Base-by-base conservation (phyloP, 169 alveolate species). In the Neospora caninum region DNA sequence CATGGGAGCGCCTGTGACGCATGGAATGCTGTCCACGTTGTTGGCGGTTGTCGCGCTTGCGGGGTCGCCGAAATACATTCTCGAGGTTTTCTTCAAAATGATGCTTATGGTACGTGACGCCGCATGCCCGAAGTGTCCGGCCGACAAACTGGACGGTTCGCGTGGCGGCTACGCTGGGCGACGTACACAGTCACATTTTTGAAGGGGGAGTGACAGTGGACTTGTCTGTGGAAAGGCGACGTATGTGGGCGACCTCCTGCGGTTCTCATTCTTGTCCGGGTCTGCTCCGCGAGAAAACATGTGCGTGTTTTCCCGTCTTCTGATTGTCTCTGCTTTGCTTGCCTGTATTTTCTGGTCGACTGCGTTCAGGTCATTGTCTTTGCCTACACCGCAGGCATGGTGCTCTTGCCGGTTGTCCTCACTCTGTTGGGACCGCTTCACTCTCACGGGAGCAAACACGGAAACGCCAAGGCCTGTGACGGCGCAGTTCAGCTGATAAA, bases 1-100 rank as follows among this genome's bases (percentile, higher is more conserved):
- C 42, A 96, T 96, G 98, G 98, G 97, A 38, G 94, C 96, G 16
- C 97, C 98, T 16, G 97, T 96, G 88, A 88, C 95, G 54, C 96
- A 96, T 54, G 98, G 98, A 36, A 96, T 96, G 91, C 91, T 96
- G 95, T 96, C 98, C 38, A 96, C 98, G 13, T 78, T 96, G 70
- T 95, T 96, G 70, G 97, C 97, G 43, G 92, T 96, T 9, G 80
- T 95, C n/a, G 96, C 91, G 69, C 96, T 96, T 10, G 95, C 96
- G 27, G 95, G 95, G 41, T 89, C 97, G 54, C 69, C 95, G n/a
- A 93, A 95, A 20, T 94, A 89, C 78, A 96, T 96, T 29, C 96
- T 96, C 64, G 88, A 92, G 31, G 97, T 96, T 43, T 96, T 96
- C 82, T 96, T 96, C 96, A 94, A 94, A 58, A 95, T 96, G 98